These are phyloP conservation scores for Prillingera fragicola DNA, from an alignment of 1,284 basidiomycete genomes.

Conservation along the genomic window DNA sequence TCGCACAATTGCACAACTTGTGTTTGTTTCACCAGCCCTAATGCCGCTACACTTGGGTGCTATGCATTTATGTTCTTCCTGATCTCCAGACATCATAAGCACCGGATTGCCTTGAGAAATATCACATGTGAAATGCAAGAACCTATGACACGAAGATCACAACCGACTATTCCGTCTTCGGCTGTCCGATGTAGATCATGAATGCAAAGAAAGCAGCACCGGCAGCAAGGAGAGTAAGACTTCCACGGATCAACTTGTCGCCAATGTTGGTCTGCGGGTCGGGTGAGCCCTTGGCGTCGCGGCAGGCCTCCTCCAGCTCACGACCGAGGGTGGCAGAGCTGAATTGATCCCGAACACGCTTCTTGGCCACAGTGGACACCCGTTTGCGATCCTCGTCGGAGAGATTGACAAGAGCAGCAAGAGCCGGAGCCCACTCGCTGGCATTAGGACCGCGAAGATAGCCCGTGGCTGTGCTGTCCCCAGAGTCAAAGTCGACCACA, in stretches of 20 bases:
- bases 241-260: slow-evolving; percentile 29
- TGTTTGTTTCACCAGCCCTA: too few species aligned
- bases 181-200: too few species aligned
- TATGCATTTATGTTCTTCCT: too few species aligned
- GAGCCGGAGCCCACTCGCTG: slow-evolving; percentile 62
- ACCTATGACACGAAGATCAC: too few species aligned
- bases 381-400: slow-evolving; percentile 50
- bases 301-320: slow-evolving; percentile 59
- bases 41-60: too few species aligned
- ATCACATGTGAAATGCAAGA: too few species aligned
- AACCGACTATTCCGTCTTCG: too few species aligned
- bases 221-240: slow-evolving; percentile 2
- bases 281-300: slow-evolving; percentile 49
- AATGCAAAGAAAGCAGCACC: too few species aligned
- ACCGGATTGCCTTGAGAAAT: too few species aligned
- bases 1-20: too few species aligned
- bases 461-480: slow-evolving; percentile 57
- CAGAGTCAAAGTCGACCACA: slow-evolving; percentile 56
- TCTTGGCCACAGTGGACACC: slow-evolving; percentile 56
- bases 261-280: slow-evolving; percentile 32
- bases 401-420: slow-evolving; percentile 60
- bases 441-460: slow-evolving; percentile 58
- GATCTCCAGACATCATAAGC: too few species aligned
- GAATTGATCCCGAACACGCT: slow-evolving; percentile 58
- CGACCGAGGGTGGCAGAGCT: slow-evolving; percentile 62